Evolutionary conservation across 2,329 filamentous ascomycete species (phyloP).

Genomic region (Diaporthe capsici): DNA sequence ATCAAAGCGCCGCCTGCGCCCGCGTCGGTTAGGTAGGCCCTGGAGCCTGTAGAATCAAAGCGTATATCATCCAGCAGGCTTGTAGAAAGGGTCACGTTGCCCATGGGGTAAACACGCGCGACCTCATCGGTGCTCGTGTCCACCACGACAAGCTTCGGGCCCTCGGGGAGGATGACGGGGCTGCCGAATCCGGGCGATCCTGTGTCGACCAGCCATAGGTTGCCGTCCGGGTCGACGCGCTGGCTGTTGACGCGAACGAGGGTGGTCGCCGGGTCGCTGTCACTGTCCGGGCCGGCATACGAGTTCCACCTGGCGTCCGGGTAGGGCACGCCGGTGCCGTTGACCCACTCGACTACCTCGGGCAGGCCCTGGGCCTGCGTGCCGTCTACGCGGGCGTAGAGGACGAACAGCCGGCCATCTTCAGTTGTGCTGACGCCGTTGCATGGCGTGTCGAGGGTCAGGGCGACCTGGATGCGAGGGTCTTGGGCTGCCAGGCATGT

Average conservation of each 20-base stretch:
- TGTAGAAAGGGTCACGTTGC: constrained; percentile 32
- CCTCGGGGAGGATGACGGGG: constrained; percentile 35
- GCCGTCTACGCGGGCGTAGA: constrained; percentile 41
- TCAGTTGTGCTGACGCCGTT: constrained; percentile 37
- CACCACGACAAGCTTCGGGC: constrained; percentile 40
- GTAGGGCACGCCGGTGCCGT: constrained; percentile 33
- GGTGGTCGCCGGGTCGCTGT: constrained; percentile 24
- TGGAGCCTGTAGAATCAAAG: constrained; percentile 18
- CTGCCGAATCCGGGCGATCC: constrained; percentile 37
- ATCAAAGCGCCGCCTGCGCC: constrained; percentile 37
- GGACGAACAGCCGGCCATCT: constrained; percentile 37
- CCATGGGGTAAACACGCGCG: constrained; percentile 36
- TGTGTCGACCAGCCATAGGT: constrained; percentile 40
- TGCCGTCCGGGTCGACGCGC: constrained; percentile 27
- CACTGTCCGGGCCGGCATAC: constrained; percentile 20
- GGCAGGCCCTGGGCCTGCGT: constrained; percentile 36
- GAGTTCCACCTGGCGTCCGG: constrained; percentile 39
- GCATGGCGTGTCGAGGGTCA: constrained; percentile 36
- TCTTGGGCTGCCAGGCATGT: constrained; percentile 20
- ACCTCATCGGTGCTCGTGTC: constrained; percentile 28
- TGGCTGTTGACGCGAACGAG: constrained; percentile 34
- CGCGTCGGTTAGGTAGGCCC: constrained; percentile 40
- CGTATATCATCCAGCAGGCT: constrained; percentile 39
- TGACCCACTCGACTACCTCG: constrained; percentile 41
- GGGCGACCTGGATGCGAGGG: constrained; percentile 32